Evolutionary conservation across 192 early-diverging fungal genomes (phyloP), one percentile per base, ranked within the genome.

Genomic region (Backusella westeae): DNA sequence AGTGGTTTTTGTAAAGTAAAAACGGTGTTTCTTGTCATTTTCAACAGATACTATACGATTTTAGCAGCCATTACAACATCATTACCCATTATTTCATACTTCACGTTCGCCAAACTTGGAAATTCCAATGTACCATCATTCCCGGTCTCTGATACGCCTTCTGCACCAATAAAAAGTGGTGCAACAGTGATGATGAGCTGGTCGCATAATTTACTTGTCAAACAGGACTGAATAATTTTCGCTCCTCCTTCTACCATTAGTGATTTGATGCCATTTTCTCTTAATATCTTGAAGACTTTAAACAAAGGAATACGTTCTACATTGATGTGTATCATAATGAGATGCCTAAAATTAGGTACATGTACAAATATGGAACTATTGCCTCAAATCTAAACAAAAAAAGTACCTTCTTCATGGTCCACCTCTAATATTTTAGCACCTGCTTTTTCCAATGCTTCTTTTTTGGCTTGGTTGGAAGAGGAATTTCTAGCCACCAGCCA

Each of bases 211-310:
- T 75, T 75, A 34, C 69, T 78, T 38, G 67, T 74, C 73, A 95
- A 69, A 74, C 92, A 92, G 6, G 87, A 80, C 6, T 88, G 82
- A 56, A 97, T 95, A 6, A 97, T 82, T 32, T 78, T 79, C 0
- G 94, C 90, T 26, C 96, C 96, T 39, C 96, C 96, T 87, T 97
- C 96, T 12, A 97, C 91, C 96, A 97, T 97, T 38, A 97, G 68
- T 4, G 80, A 71, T 9, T 72, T 42, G 23, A 94, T 87, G 29
- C 87, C 81, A 49, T 77, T 6, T 65, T 44, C 9, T 34, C 42
- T 53, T 36, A 89, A 53, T 44, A 67, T 36, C 9, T 38, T 34
- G 0, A 87, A 63, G 1, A 85, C 80, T 19, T 38, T 75, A 75
- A 8, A 67, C 44, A 21, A 80, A 65, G 74, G 8, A 15, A 41